Evolutionary conservation across 2,329 filamentous ascomycete species (phyloP).

Genomic region (Sordariomycetes sp.): DNA sequence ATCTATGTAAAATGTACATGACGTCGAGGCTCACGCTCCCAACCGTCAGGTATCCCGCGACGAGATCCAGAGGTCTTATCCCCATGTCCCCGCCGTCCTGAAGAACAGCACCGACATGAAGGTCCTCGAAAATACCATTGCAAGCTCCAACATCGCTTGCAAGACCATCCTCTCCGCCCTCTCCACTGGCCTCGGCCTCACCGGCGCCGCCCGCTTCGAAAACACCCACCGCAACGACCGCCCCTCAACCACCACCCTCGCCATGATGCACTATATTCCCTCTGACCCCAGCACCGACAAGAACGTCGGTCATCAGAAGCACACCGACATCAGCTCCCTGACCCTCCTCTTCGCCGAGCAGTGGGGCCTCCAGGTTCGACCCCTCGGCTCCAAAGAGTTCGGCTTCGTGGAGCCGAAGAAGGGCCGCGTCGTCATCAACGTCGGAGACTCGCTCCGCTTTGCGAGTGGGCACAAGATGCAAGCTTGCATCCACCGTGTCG

Average conservation of each 20-base stretch:
- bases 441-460: slow-evolving; percentile 45
- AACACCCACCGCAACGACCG: slow-evolving; percentile 35
- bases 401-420: slow-evolving; percentile 37
- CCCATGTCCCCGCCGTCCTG: slow-evolving; percentile 29
- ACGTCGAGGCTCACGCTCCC: not conserved
- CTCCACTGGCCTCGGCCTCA: slow-evolving; percentile 30
- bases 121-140: slow-evolving; percentile 34
- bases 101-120: slow-evolving; percentile 33
- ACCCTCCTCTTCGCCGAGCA: slow-evolving; percentile 42
- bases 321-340: slow-evolving; percentile 42
- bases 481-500: slow-evolving; percentile 43
- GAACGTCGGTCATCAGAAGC: slow-evolving; percentile 39
- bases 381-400: slow-evolving; percentile 30
- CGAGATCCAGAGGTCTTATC: slow-evolving; percentile 32
- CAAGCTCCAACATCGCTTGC: slow-evolving; percentile 34
- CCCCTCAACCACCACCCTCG: slow-evolving; percentile 33
- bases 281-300: slow-evolving; percentile 24
- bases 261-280: slow-evolving; percentile 41
- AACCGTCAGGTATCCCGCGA: slow-evolving; percentile 24
- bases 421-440: slow-evolving; percentile 40
- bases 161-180: slow-evolving; percentile 36
- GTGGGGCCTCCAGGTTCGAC: slow-evolving; percentile 43
- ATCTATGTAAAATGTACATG: too few species aligned
- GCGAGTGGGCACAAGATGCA: slow-evolving; percentile 37
- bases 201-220: slow-evolving; percentile 31